Evolutionary conservation across 2,329 filamentous ascomycete species (phyloP), one percentile per base, ranked within the genome.

Genomic region (Fusarium secorum): DNA sequence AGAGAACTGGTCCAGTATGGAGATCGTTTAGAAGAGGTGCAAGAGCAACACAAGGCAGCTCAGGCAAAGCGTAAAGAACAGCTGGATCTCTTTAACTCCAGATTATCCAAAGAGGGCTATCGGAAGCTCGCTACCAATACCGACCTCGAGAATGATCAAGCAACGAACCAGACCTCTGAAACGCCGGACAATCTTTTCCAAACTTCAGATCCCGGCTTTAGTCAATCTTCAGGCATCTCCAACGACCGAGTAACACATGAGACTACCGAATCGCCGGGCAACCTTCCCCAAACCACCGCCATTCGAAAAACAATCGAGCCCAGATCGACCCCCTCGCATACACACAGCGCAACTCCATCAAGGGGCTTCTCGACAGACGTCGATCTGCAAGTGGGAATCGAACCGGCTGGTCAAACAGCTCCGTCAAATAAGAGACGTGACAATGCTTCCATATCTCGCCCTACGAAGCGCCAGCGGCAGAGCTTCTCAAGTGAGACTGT

Each of bases 331-430:
- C 5, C 18, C 4, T 15, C 48, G 3, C 32, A 4, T 5, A 51
- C 32, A 20, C 6, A 36, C 22, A 36, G n/a, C 13, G 8, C 32
- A 17, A 26, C 22, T 6, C 22, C 48, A 0, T 24, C 9, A 1
- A n/a, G 22, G 0, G 2, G 32, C 8, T 6, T 24, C 13, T 24
- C 18, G 0, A 51, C 18, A 20, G n/a, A 24, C 3, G 2, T 26
- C 4, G 48, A 36, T 11, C 18, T 8, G 8, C 48, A 51, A 35
- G 6, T 2, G 0, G 17, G 9, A n/a, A 7, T 5, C 17, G 32
- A 51, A 4, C 4, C n/a, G 7, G 1, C 32, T 2, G 6, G 4
- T 4, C 22, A 20, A 1, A 36, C 4, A 8, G 4, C 4, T 0
- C 5, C 8, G 11, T 2, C 46, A 20, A 8, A 51, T 1, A 15